A percentile compares a stretch with the other conserved stretches of the same genome.
Conservation (phyloP, 306 rosid genomes). For the Vigna angularis region DNA sequence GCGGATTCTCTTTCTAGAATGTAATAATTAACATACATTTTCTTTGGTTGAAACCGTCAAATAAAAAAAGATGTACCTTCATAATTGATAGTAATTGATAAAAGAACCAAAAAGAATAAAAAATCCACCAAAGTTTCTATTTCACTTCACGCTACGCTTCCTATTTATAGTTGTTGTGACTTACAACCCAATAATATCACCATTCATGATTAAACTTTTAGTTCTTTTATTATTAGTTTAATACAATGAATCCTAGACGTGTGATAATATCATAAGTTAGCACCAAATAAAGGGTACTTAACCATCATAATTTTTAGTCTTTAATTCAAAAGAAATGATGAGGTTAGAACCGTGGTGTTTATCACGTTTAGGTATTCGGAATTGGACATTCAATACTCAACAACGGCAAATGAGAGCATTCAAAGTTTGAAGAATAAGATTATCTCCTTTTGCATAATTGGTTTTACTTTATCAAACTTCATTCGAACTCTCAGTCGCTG, state of each 20-base stretch:
- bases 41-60: background rate
- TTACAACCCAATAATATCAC: background rate
- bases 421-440: too few species aligned
- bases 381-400: conserved; percentile 18
- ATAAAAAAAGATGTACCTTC: background rate
- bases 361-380: background rate
- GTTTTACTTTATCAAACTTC: too few species aligned
- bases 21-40: background rate
- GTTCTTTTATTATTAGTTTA: background rate
- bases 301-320: background rate
- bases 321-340: background rate
- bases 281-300: background rate
- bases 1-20: background rate
- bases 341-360: background rate
- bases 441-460: too few species aligned
- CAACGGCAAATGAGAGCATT: background rate
- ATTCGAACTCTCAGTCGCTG: too few species aligned
- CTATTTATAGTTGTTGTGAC: background rate
- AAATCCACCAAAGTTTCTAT: background rate
- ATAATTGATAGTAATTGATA: background rate
- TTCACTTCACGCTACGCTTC: background rate
- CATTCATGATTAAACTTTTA: background rate
- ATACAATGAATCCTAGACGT: background rate
- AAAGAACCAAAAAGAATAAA: background rate
- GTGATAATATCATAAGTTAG: conserved; percentile 7